Evolutionary conservation across 345 rosid genomes (phyloP), one percentile per base, ranked within the genome.

Genomic region (Nasturtium officinale): DNA sequence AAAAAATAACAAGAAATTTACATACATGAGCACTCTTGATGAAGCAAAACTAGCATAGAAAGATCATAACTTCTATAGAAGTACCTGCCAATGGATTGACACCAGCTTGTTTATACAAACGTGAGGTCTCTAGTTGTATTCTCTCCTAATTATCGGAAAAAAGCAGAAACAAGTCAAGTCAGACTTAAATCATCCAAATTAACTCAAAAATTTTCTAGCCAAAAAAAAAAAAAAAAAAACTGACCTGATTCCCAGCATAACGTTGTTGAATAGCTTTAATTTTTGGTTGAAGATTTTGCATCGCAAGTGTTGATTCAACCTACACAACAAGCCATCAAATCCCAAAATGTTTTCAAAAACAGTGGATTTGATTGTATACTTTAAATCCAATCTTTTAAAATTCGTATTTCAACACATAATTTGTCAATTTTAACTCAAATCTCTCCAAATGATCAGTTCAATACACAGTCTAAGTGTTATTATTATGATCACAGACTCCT

Each of bases 241-340:
- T 71, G 76, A 88, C 97, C 91, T 95, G 96, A 84, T 88, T 91
- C 26, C 97, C 99, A 11, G 91, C 93, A 74, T 95, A 91, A 86
- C 99, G 91, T 82, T 91, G 96, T 78, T 95, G 99, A 78, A 95
- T 95, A 16, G 99, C 97, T 83, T 95, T 95, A 26, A 95, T 80
- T 77, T 95, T 91, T 3, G 97, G 99, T 79, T 95, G 97, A 71
- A 95, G 96, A 71, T 90, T 95, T 81, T 95, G 99, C 97, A 95
- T 95, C 25, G 97, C 97, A 5, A 95, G 62, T 6, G 99, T 91
- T 42, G 99, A 95, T 84, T 95, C 99, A 45, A 91, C 99, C 99
- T 89, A 76, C 70, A 81, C 68, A 80, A 0, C n/a, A 23, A 80
- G 2, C 12, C n/a, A 35, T 37, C 46, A 37, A 42, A 51, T 30